Conservation (phyloP, 1,139 yeast species). For the Torulaspora globosa region DNA sequence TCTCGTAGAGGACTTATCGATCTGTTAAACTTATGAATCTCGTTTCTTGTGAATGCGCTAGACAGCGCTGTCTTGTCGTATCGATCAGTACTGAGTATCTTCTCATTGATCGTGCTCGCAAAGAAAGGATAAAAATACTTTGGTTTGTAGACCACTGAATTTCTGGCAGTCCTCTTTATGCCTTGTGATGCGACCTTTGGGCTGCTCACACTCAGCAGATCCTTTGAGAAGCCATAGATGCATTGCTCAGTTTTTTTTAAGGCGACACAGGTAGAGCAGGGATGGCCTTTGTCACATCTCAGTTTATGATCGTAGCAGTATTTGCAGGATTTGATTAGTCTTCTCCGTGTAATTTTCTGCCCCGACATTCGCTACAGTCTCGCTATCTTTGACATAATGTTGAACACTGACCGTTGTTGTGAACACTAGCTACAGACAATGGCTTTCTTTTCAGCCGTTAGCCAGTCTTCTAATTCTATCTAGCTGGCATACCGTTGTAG, state of each 20-base stretch:
- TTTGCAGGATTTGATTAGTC: conserved; percentile 27
- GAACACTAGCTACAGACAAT: not conserved
- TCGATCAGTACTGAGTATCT: conserved; percentile 18
- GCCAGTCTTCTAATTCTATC: not conserved
- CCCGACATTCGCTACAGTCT: conserved; percentile 6
- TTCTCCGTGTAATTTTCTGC: conserved; percentile 23
- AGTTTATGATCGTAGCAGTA: conserved; percentile 30
- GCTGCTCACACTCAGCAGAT: not conserved
- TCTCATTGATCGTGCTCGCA: conserved; percentile 23
- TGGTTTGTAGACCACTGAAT: conserved; percentile 20
- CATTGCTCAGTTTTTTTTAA: conserved; percentile 16
- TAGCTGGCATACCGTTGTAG: not conserved
- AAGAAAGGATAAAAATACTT: conserved; percentile 29
- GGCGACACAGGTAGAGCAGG: conserved; percentile 25
- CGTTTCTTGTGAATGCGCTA: conserved; percentile 20
- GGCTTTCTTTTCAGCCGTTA: not conserved
- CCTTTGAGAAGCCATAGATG: conserved; percentile 22
- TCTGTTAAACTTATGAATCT: conserved; percentile 22
- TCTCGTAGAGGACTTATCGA: conserved; percentile 10
- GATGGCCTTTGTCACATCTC: conserved; percentile 24
- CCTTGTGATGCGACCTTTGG: conserved; percentile 6
- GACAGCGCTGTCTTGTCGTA: conserved; percentile 11
- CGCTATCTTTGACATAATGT: not conserved
- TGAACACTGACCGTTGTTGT: no score
- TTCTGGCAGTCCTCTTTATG: conserved; percentile 7